Conservation (phyloP, 164 flowering plant genomes). For the Kingdonia uniflora region DNA sequence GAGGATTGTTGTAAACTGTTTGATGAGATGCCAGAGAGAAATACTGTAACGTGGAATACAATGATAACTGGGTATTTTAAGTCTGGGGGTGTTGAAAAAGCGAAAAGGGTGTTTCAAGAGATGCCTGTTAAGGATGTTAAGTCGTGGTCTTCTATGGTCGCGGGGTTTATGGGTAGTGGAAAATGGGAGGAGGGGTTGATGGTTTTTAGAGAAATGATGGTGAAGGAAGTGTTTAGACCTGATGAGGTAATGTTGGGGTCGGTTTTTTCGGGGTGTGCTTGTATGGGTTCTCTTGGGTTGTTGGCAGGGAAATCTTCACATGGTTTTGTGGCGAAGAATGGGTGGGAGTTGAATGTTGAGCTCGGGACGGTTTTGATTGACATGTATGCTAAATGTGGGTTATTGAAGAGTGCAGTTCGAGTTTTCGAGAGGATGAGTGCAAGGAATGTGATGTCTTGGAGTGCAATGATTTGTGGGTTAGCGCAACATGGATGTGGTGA, state of each 20-base stretch:
- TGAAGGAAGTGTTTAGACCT: constrained; percentile 24
- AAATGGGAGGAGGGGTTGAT: constrained; percentile 23
- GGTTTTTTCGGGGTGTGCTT: constrained; percentile 37
- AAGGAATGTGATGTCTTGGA: constrained; percentile 45
- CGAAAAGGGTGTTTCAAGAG: constrained; percentile 30
- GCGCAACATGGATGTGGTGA: constrained; percentile 34
- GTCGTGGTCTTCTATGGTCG: constrained; percentile 62
- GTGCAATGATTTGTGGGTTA: constrained; percentile 43
- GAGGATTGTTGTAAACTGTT: constrained; percentile 35
- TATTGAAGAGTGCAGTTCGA: constrained; percentile 19
- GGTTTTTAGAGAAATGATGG: constrained; percentile 40
- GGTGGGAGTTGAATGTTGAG: constrained; percentile 34
- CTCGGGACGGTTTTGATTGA: constrained; percentile 43
- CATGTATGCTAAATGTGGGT: constrained; percentile 48
- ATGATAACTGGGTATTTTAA: constrained; percentile 47
- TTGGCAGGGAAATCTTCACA: constrained; percentile 48
- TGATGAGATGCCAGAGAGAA: constrained; percentile 52
- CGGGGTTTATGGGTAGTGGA: constrained; percentile 30
- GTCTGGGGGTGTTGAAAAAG: constrained; percentile 24
- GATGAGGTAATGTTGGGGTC: constrained; percentile 30
- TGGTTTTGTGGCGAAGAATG: constrained; percentile 34
- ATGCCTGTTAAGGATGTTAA: constrained; percentile 34
- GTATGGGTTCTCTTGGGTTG: constrained; percentile 42
- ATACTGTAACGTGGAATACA: constrained; percentile 46
- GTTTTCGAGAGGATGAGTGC: constrained; percentile 33